Conservation (phyloP, 2,329 filamentous ascomycete species). For the Colletotrichum sp. region DNA sequence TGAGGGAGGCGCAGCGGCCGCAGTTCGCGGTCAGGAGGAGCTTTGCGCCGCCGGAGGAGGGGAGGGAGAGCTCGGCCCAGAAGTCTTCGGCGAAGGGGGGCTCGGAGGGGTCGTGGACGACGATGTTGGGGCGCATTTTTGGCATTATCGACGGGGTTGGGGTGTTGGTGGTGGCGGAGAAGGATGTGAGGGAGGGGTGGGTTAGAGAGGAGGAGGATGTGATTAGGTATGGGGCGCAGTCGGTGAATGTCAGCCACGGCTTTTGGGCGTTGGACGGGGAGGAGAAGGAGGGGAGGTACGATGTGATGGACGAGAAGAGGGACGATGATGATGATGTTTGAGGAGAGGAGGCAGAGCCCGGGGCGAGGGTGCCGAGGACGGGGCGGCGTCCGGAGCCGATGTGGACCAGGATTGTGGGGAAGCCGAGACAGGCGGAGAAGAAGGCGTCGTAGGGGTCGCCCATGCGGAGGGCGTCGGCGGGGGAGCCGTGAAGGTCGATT, state of each 20-base stretch:
- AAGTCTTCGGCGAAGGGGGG: conserved; percentile 73
- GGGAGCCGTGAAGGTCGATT: conserved; percentile 65
- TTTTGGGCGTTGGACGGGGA: not conserved
- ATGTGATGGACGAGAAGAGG: conserved; percentile 33
- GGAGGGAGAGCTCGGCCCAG: conserved; percentile 67
- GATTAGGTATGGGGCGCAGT: conserved; percentile 78
- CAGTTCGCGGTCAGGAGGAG: conserved; percentile 74
- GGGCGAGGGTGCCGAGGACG: conserved; percentile 66
- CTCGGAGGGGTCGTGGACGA: conserved; percentile 66
- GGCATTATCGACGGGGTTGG: conserved; percentile 57
- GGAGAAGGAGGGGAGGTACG: conserved; percentile 29
- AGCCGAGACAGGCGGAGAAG: conserved; percentile 73
- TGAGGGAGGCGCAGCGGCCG: conserved; percentile 70
- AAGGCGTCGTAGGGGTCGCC: conserved; percentile 63
- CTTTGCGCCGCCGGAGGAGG: conserved; percentile 26
- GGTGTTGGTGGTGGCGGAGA: conserved; percentile 30
- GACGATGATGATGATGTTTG: not conserved
- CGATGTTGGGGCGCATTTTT: conserved; percentile 77
- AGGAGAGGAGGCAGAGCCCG: not conserved
- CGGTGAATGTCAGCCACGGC: conserved; percentile 71
- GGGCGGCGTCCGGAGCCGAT: conserved; percentile 65
- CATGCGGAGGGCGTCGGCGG: conserved; percentile 67
- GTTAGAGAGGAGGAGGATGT: conserved; percentile 73
- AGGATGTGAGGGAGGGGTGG: conserved; percentile 65
- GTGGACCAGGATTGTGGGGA: conserved; percentile 65